Base-by-base conservation (phyloP, 1,284 basidiomycete species). In the Filobasidium uniguttulatum region DNA sequence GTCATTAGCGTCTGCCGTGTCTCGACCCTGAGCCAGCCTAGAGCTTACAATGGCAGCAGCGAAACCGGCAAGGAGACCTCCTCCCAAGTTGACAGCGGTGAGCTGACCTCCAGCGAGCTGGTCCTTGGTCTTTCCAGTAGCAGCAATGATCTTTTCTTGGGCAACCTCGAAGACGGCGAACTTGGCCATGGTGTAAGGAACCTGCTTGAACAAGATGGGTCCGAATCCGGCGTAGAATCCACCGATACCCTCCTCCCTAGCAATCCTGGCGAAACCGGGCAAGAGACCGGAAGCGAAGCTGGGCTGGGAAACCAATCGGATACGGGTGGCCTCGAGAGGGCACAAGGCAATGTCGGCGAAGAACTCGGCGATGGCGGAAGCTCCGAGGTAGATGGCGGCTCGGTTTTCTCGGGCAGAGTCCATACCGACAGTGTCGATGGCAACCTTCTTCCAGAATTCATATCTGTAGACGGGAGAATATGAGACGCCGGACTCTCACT, bases 381-480 rank as follows among this genome's bases (percentile, higher is more conserved):
- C 87, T 41, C 81, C 87, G 57, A 94, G 81, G 83, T 93, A 97
- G 73, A 98, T 89, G 53, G 78, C 77, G 59, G 85, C 83, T 72
- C 96, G 87, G 81, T 96, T 87, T 63, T 84, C 79, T 50, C 77
- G 70, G 15, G 88, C 75, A n/a, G 74, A 72, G 70, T 96, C 89
- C 62, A 89, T 75, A 58, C 88, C 88, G 53, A 86, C 80, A 53
- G 79, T 61, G 73, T 90, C 87, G 73, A 83, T 82, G 74, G 89
- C 85, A 56, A 72, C 60, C 70, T 93, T 87, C 77, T 97, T 97
- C 83, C 91, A 96, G 66, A 85, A 71, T 73, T 93, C 89, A 71
- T 94, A 93, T 57, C 69, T 49, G 22, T 4, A 43, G 17, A 30
- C 7, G 36, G 14, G 29, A 1, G 25, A 29, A 15, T 15, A 49